Evolutionary conservation across 2,329 filamentous ascomycete species (phyloP), one percentile per base, ranked within the genome.

Genomic region (Hypoxylon sp.): DNA sequence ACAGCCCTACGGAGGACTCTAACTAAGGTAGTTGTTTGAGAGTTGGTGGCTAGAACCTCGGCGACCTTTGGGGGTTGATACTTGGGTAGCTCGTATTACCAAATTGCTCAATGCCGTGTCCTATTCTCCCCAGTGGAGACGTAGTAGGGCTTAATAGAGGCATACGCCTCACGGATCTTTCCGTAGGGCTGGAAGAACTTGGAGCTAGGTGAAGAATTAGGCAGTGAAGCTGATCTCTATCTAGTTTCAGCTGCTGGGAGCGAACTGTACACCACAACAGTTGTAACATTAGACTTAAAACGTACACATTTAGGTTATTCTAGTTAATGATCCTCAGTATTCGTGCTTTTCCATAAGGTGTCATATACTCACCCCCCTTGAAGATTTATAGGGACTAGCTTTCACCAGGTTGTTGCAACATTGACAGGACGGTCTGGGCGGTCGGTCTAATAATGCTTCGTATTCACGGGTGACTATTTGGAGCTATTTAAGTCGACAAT

Each of bases 191-290:
- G 36, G 36, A 41, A 17, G 36, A 2, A 41, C 36, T 41, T 17
- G 9, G 4, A 6, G 6, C n/a, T 41, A 9, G 14, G 36, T n/a
- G n/a, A n/a, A 17, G 36, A 19, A 19, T 21, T 13, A 51, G 25
- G 30, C 41, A 17, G 13, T 49, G 19, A 43, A 14, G 48, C 25
- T 58, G 60, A 36, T 63, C 52, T 21, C 30, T 45, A 30, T 38
- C 38, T 5, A 32, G 36, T 17, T 14, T 23, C 21, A 23, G 45
- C 21, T 48, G 36, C 14, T 46, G 48, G 19, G n/a, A 36, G 28
- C 46, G 46, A 14, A 32, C 23, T 13, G 17, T 25, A 21, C 23
- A 17, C n/a, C n/a, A 41, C 30, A 13, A 13, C 7, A 25, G 4
- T 49, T 9, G 43, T 32, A 36, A 34, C 11, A 53, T 60, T 60